Base-by-base conservation (phyloP, 2,329 filamentous ascomycete species). In the Colletotrichum gigasporum region DNA sequence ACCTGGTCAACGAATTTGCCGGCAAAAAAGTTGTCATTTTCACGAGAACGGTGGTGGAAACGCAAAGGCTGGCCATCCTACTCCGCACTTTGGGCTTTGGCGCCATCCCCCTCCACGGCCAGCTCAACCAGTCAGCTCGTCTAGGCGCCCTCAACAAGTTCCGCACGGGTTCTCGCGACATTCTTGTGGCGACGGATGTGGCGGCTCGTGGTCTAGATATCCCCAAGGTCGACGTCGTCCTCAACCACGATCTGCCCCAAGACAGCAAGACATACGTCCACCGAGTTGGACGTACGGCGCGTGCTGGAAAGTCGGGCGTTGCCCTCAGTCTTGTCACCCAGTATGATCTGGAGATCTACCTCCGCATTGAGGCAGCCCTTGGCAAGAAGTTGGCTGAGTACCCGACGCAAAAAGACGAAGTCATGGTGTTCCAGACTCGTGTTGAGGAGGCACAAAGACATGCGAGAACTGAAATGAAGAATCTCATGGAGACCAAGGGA, bases 151-250 rank as follows among this genome's bases (percentile, higher is more conserved):
- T 99, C 8, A 92, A 91, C 75, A 98, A 98, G 75, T 98, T 99
- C 84, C 90, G 91, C 57, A 84, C 91, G 3, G 89, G 90, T 7
- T 87, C 86, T n/a, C 85, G 94, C 41, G 89, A 96, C 69, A 95
- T 99, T 37, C 86, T 99, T 4, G 91, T 97, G 3, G 94, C 94
- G 10, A 97, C 94, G 0, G 94, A 97, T 75, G 93, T 97, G n/a
- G 94, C 94, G 1, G 92, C 94, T 1, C 90, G 94, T 75, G 95
- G 94, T 83, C 84, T 97, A 6, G 94, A 97, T 81, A 97, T 97
- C 47, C 94, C 94, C 11, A 91, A 88, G n/a, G 94, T 97, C 11
- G 93, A 97, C 69, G 80, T 95, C 0, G 92, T 97, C 2, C 76
- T 97, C 69, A 97, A 97, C 78, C 92, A 90, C 69, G 94, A 97